Conservation (phyloP, 768 basidiomycete genomes). For the Amylocystis lapponica region DNA sequence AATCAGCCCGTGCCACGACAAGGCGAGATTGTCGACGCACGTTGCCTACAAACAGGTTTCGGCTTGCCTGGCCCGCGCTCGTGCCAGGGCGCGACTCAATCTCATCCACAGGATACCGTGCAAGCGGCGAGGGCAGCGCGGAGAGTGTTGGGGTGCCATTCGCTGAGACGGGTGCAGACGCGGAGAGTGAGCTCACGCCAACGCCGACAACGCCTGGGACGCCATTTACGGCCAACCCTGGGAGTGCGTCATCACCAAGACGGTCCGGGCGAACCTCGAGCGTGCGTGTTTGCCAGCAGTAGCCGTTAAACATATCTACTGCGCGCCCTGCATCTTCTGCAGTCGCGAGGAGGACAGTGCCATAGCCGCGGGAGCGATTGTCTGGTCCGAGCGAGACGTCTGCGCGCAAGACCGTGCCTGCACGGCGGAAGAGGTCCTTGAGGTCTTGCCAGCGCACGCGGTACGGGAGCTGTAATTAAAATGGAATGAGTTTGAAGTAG, state of each 20-base stretch:
- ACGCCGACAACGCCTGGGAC: too few relatives aligned
- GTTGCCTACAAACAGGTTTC: constrained; percentile 85
- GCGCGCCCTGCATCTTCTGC: constrained; percentile 92
- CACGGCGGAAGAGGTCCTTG: constrained; percentile 94
- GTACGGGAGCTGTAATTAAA: constrained; percentile 71
- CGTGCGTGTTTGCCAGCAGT: constrained; percentile 91
- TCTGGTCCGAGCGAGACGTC: constrained; percentile 61
- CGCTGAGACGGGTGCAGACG: neutral
- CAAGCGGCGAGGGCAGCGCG: too few relatives aligned
- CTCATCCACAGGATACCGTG: too few relatives aligned
- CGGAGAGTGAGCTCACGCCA: constrained; percentile 6
- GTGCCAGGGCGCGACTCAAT: constrained; percentile 8
- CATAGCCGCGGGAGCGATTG: constrained; percentile 90
- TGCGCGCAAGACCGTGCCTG: constrained; percentile 64
- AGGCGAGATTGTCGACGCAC: constrained; percentile 38
- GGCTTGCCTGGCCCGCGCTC: constrained; percentile 21
- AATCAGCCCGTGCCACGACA: neutral
- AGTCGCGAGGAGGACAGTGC: constrained; percentile 91
- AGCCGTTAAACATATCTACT: constrained; percentile 91
- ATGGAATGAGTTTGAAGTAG: neutral
- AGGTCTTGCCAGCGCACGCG: constrained; percentile 99
- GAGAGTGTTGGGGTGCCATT: constrained; percentile 2
- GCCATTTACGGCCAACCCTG: too few relatives aligned
- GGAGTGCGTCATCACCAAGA: constrained; percentile 39
- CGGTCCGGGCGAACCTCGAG: constrained; percentile 91